Evolutionary conservation across 345 rosid species (phyloP).

Genomic region (Eucalyptus sp.): DNA sequence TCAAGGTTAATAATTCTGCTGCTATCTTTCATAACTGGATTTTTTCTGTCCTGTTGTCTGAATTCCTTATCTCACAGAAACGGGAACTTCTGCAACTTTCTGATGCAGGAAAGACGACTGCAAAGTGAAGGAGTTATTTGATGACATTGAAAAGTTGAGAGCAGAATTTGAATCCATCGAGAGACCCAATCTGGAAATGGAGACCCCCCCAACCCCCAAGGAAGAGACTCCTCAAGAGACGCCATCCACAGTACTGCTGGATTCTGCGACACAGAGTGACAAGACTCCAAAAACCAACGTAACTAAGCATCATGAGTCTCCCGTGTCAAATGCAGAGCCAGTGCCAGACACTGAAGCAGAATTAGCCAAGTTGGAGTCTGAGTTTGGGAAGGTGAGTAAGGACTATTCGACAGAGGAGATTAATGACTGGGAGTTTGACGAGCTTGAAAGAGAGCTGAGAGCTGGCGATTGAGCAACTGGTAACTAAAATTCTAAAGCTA

Average conservation of each 20-base stretch:
- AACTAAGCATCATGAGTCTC: constrained; percentile 12
- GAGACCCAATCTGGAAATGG: constrained; percentile 74
- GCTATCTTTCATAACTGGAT: neutral
- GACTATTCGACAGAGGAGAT: constrained; percentile 78
- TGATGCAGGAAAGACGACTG: constrained; percentile 58
- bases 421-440: constrained; percentile 95
- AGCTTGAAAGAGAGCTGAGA: constrained; percentile 77
- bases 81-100: neutral
- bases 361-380: constrained; percentile 82
- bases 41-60: neutral
- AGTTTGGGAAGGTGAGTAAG: constrained; percentile 67
- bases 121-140: constrained; percentile 58
- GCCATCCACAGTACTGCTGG: constrained; percentile 4
- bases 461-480: constrained; percentile 22
- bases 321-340: constrained; percentile 11
- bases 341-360: constrained; percentile 68
- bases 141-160: constrained; percentile 64
- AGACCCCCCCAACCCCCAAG: constrained; percentile 24
- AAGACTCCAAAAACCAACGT: constrained; percentile 11
- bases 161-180: constrained; percentile 70
- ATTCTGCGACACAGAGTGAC: neutral
- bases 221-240: constrained; percentile 20
- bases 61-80: neutral
- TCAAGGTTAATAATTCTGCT: constrained; percentile 24
- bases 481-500: constrained; percentile 3